Conservation (phyloP, 345 rosid genomes). For the Salix dunnii region DNA sequence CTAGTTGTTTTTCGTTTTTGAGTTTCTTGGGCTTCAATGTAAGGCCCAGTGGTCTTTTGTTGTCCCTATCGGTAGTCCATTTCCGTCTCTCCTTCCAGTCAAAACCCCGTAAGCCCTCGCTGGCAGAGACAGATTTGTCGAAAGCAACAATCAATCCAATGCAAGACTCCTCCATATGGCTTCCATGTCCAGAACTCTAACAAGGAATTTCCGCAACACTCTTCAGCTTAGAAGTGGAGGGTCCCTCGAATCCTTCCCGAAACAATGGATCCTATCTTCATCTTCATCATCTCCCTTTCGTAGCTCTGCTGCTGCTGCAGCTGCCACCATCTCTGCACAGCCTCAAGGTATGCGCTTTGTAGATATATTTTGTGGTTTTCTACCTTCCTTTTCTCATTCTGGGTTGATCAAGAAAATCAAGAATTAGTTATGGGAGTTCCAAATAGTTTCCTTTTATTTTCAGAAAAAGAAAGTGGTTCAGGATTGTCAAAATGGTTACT, state of each 20-base stretch:
- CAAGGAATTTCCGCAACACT: conserved; percentile 21
- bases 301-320: conserved; percentile 29
- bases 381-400: not conserved
- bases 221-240: not conserved
- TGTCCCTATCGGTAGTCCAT: no score
- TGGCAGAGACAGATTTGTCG: no score
- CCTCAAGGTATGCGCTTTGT: conserved; percentile 35
- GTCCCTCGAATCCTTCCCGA: conserved; percentile 4
- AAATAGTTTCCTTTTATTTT: no score
- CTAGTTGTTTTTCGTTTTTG: no score
- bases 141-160: not conserved
- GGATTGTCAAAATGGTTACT: conserved; percentile 64
- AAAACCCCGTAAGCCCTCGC: no score
- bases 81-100: no score
- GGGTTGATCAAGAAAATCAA: conserved; percentile 7
- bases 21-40: not conserved
- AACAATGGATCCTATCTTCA: conserved; percentile 18
- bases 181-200: conserved; percentile 46
- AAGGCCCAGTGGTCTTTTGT: no score
- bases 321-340: conserved; percentile 28
- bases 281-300: conserved; percentile 34
- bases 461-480: conserved; percentile 31
- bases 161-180: conserved; percentile 9
- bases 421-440: not conserved
- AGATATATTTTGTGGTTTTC: not conserved